Base-by-base conservation (phyloP, 805 yeast genomes). In the Metschnikowia rubicola region DNA sequence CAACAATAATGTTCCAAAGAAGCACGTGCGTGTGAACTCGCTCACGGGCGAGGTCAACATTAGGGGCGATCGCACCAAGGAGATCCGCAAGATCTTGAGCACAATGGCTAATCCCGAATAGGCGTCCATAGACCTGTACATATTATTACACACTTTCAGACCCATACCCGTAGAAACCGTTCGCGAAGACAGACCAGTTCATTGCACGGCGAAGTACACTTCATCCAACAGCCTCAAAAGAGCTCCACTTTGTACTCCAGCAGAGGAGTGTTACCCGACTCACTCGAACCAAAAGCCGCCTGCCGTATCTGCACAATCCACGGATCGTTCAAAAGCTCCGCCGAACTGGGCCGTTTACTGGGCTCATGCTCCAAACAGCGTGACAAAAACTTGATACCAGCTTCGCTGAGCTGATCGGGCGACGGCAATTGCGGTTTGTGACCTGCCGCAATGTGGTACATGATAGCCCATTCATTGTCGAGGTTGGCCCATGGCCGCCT, bases 391-490 rank as follows among this genome's bases (percentile, higher is more conserved):
- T 73, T 72, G 42, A 73, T 76, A 13, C 99, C 98, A 11, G 74
- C 79, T 12, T 74, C 77, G 55, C 94, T 83, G 44, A 94, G 71
- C 65, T 89, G 96, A 50, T 86, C 94, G 1, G 75, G 67, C 0
- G 81, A 64, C 4, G 99, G 99, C 44, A 92, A 72, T 57, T 80
- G 89, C 0, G 99, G 99, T 48, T 81, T 75, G 62, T 88, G 94
- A 1, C 97, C 96, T 2, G 96, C 95, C 0, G 97, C 98, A 60
- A 94, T 94, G 64, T 89, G 97, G 61, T 91, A 94, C 98, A 94
- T 92, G 43, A 94, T 88, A 2, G 98, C 97, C 95, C 95, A 94
- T 62, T 92, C 98, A 61, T 94, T 94, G 60, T 94, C 99, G 51
- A 90, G 73, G 64, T 89, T 87, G 12, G 95, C 86, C 99, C 99